Evolutionary conservation across 2,329 filamentous ascomycete species (phyloP), one percentile per base, ranked within the genome.

Genomic region (Fusarium verrucosum): DNA sequence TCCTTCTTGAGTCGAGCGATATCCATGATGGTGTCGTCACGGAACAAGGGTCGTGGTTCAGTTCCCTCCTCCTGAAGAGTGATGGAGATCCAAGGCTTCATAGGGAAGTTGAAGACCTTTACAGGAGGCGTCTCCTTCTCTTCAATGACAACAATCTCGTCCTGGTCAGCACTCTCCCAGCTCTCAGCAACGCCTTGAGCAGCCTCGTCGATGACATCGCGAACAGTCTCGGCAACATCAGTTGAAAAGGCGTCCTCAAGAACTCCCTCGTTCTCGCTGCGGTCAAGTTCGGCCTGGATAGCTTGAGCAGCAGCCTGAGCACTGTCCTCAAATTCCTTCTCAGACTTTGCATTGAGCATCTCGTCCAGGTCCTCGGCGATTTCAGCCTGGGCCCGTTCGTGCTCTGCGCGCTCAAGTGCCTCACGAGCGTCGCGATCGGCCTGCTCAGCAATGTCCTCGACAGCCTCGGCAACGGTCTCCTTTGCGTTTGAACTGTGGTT

Each of bases 1-100:
- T 97, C 93, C 80, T 98, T 98, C 84, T 97, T 97, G 65, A 98
- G 84, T 56, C 93, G 88, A 47, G 95, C 94, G 74, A 99, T 95
- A 70, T 97, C 92, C 82, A 97, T 91, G 70, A 97, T 89, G 38
- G 89, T 86, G 67, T 94, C 90, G 55, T 92, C 87, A 33, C 90
- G 89, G 76, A 98, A 89, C 46, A 83, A 79, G 5, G 89, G 83
- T 16, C 86, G 84, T 23, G 83, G 76, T 57, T 87, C 82, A 14
- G 84, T 78, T 58, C 83, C 78, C 60, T 83, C 77, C 65, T 85
- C 80, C 74, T 87, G 82, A 70, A 98, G 86, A 13, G 87, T 88
- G 73, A 99, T 95, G 19, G 94, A 91, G 66, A 96, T 94, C 84
- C 96, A 99, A 5, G 95, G 95, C 77, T 91, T 92, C 89, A 99